These are phyloP conservation scores for Diaporthe sp. DNA, from an alignment of 2,329 filamentous ascomycete genomes.

Conservation along the genomic window DNA sequence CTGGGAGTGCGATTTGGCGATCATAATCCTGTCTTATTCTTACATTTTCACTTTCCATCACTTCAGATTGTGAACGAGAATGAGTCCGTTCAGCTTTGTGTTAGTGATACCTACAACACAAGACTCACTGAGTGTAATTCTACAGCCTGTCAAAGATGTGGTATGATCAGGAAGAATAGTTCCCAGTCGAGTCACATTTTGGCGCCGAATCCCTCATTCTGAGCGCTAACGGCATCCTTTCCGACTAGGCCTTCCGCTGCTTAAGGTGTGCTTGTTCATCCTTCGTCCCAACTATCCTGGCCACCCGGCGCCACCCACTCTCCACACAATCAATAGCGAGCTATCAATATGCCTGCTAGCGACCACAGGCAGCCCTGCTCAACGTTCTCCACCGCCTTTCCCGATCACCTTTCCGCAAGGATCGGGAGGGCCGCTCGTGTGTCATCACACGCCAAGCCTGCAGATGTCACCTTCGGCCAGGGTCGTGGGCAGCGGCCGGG, in stretches of 20 bases:
- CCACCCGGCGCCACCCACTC: not conserved
- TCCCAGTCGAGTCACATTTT: not conserved
- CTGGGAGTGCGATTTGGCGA: not conserved
- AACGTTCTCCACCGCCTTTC: not conserved
- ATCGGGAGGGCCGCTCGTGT: not conserved
- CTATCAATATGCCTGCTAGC: not conserved
- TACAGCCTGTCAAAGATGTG: not conserved
- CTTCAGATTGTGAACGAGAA: not conserved
- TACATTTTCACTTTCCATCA: not conserved
- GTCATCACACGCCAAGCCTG: not conserved
- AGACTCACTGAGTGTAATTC: not conserved
- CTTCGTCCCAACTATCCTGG: not conserved
- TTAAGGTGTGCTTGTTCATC: conserved; percentile 12
- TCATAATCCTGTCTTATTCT: not conserved
- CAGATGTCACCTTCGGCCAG: not conserved
- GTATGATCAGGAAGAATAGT: too few species aligned
- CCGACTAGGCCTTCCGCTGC: not conserved
- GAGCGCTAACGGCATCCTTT: not conserved
- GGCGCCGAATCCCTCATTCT: not conserved
- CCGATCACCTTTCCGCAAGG: not conserved
- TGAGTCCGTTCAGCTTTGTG: not conserved
- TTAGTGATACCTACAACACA: not conserved
- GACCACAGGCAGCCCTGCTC: not conserved
- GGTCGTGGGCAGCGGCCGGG: not conserved
- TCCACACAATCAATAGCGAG: too few species aligned